Conservation (phyloP, 2,329 filamentous ascomycete species). For the Parascedosporium putredinis region DNA sequence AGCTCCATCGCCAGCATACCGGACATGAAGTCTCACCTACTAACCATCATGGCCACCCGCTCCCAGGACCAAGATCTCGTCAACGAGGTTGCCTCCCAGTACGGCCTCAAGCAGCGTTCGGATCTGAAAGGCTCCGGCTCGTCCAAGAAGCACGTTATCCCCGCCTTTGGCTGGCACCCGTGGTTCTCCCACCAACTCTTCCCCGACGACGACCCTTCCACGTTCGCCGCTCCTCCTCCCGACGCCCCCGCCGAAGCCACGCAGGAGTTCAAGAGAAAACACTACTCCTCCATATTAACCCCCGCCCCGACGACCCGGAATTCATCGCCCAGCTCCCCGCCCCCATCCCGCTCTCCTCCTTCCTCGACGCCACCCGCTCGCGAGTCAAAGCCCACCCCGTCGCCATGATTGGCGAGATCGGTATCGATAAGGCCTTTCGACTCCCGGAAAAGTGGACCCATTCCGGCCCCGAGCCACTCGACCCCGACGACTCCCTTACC, state of each 20-base stretch:
- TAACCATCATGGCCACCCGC: slow-evolving; percentile 71
- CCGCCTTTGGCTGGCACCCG: slow-evolving; percentile 79
- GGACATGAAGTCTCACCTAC: slow-evolving; percentile 51
- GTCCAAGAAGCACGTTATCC: slow-evolving; percentile 30
- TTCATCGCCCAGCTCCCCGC: slow-evolving; percentile 44
- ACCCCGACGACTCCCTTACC: slow-evolving; percentile 37
- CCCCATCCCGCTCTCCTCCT: slow-evolving; percentile 48
- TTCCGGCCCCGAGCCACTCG: slow-evolving; percentile 12
- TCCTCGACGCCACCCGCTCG: slow-evolving; percentile 43
- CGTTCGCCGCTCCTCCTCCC: not conserved
- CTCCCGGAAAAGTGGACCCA: slow-evolving; percentile 52
- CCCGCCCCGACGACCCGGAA: slow-evolving; percentile 36
- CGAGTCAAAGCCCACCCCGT: slow-evolving; percentile 47
- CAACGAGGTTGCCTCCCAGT: slow-evolving; percentile 44
- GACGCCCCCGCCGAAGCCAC: slow-evolving; percentile 18
- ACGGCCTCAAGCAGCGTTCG: slow-evolving; percentile 30
- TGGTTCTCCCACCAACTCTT: slow-evolving; percentile 77
- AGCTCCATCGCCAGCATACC: slow-evolving; percentile 45
- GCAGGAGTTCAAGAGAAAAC: slow-evolving; percentile 37
- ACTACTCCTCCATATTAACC: slow-evolving; percentile 58
- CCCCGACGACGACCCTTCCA: slow-evolving; percentile 34
- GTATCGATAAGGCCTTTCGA: slow-evolving; percentile 67
- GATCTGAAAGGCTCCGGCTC: not conserved
- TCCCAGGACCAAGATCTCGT: slow-evolving; percentile 68
- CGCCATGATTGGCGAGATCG: slow-evolving; percentile 67